Base-by-base conservation (phyloP, 2,329 filamentous ascomycete species). In the Penicillium aurantiogriseum region DNA sequence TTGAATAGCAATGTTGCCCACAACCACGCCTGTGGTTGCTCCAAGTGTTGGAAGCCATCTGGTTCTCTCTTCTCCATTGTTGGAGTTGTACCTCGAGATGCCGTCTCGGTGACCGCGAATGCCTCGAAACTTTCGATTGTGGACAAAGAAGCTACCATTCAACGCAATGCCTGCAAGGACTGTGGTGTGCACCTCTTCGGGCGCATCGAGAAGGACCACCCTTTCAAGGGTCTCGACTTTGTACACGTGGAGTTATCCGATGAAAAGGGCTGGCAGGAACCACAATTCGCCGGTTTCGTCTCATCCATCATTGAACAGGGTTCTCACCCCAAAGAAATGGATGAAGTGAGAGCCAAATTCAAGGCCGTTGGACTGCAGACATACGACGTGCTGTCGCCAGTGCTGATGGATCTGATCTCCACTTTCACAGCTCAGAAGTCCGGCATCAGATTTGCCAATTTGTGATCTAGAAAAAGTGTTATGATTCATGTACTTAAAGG, bases 1-100 rank as follows among this genome's bases (percentile, higher is more conserved):
- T 78, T 89, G 39, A 71, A 66, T 57, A 76, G 81, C 69, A 84
- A 88, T 65, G 82, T 89, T 55, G 76, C 80, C 2, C 85, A 88
- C 78, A 88, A 89, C 78, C 87, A 89, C 74, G 85, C 84, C 54
- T 89, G 87, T 74, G 86, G 86, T 61, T 89, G 87, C 76, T 88
- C 85, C 54, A 87, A 88, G 72, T 89, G 87, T 81, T 89, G 85
- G 85, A 89, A 88, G 73, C 87, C 87, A 5, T 57, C 73, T 2
- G 84, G 84, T 31, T 79, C 85, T 0, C 80, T 89, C 59, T 89
- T 89, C 79, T 83, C 83, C 59, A 67, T 89, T 63, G 80, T 89
- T 47, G 86, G 76, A 57, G 86, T 89, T 52, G 74, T 88, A 2
- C 81, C 87, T 6, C 70, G 73, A 8, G 80, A 83, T 51, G 77